Percentiles rank a stretch among this genome's conserved stretches.
Evolutionary conservation across 2,329 filamentous ascomycete species (phyloP).

Genomic region (Ceratocystis albifundus): DNA sequence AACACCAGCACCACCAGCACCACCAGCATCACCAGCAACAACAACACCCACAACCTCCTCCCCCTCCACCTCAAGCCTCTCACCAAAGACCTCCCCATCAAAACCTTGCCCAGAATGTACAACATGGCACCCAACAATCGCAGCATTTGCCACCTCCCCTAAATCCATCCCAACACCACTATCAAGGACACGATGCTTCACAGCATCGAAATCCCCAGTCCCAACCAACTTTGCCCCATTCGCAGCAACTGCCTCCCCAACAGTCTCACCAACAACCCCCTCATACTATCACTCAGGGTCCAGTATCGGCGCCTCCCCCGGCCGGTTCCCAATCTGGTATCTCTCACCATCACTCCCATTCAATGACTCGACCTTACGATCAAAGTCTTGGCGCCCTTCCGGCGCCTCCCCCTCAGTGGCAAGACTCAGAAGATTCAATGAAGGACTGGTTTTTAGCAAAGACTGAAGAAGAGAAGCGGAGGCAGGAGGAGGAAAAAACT

Average conservation of each 20-base stretch:
- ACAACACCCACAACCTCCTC: conserved; percentile 27
- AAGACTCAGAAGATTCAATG: conserved; percentile 58
- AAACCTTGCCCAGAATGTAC: conserved; percentile 11
- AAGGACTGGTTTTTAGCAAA: conserved; percentile 59
- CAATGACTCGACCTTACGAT: conserved; percentile 23
- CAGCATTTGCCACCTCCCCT: conserved; percentile 28
- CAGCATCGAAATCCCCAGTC: conserved; percentile 12
- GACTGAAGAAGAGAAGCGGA: conserved; percentile 60
- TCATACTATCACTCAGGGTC: neutral
- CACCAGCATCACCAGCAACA: conserved; percentile 23
- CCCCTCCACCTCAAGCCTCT: conserved; percentile 28
- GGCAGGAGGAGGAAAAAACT: conserved; percentile 62
- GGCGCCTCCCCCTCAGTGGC: conserved; percentile 54
- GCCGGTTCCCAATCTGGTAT: conserved; percentile 12
- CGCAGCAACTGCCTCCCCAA: neutral
- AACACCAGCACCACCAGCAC: conserved; percentile 6
- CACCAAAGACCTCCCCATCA: conserved; percentile 29
- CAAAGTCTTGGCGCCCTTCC: conserved; percentile 44
- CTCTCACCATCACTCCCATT: conserved; percentile 25
- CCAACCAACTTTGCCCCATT: neutral
- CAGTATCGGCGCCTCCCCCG: conserved; percentile 21
- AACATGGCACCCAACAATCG: conserved; percentile 4
- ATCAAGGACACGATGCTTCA: neutral
- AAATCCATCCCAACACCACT: conserved; percentile 26
- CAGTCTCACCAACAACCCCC: neutral